These are phyloP conservation scores for Umbelopsis ramanniana DNA, from an alignment of 192 early-diverging fungal genomes.

Conservation along the genomic window DNA sequence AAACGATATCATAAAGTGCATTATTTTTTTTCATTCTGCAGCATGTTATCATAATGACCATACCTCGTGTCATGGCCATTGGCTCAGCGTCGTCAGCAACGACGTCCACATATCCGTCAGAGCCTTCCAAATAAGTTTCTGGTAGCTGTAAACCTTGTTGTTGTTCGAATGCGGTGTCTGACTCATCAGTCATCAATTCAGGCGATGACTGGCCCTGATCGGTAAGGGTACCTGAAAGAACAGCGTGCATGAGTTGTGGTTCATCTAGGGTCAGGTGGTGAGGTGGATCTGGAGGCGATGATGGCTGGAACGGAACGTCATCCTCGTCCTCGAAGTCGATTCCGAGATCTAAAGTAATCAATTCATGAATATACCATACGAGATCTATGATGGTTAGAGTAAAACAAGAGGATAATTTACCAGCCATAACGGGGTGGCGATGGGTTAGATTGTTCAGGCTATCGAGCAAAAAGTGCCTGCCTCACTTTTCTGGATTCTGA, in stretches of 20 bases:
- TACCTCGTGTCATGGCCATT: slow-evolving; percentile 20
- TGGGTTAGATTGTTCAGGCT: slow-evolving; percentile 1
- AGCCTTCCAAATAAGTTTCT: slow-evolving; percentile 3
- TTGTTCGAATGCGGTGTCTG: not conserved
- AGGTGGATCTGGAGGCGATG: slow-evolving; percentile 17
- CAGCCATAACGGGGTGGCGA: slow-evolving; percentile 12
- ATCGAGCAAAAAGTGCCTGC: not conserved
- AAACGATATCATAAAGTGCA: too few relatives aligned
- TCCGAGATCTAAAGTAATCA: not conserved
- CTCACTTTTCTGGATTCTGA: not conserved
- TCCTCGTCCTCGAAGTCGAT: slow-evolving; percentile 14
- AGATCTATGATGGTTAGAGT: not conserved
- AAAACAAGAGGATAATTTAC: not conserved
- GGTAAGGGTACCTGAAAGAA: not conserved
- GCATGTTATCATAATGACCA: not conserved
- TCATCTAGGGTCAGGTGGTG: slow-evolving; percentile 15
- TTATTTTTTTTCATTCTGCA: not conserved
- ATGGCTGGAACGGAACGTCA: slow-evolving; percentile 4
- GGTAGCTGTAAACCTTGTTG: not conserved
- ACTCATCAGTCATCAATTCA: not conserved
- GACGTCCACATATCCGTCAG: not conserved
- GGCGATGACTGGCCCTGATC: not conserved
- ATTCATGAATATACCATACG: not conserved
- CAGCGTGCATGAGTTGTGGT: not conserved
- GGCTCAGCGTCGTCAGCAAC: slow-evolving; percentile 10